These are phyloP conservation scores for Sclerotiophoma versabilis DNA, from an alignment of 2,329 filamentous ascomycete genomes.

Conservation along the genomic window DNA sequence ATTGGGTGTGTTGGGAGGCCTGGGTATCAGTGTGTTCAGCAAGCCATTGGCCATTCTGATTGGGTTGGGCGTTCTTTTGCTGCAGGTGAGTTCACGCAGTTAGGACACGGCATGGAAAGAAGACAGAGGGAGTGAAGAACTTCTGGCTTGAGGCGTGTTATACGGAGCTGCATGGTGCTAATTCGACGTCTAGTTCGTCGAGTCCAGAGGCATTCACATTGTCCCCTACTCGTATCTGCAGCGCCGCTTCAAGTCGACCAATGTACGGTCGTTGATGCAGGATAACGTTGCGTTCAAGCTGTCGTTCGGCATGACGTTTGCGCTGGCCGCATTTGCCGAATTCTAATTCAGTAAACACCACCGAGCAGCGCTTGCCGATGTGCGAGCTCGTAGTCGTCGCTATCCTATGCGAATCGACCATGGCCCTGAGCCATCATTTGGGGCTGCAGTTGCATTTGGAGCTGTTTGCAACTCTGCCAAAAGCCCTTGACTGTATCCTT, in stretches of 20 bases:
- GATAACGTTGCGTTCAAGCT: slow-evolving; percentile 70
- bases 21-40: slow-evolving; percentile 74
- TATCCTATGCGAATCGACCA: slow-evolving; percentile 13
- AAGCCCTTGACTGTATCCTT: slow-evolving; percentile 47
- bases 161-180: slow-evolving; percentile 20
- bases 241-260: slow-evolving; percentile 58
- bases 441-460: slow-evolving; percentile 47
- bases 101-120: neutral
- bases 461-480: slow-evolving; percentile 47
- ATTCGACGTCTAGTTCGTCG: slow-evolving; percentile 52
- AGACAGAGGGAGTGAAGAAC: neutral
- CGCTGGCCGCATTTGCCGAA: slow-evolving; percentile 70
- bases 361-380: slow-evolving; percentile 14
- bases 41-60: slow-evolving; percentile 72
- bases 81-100: slow-evolving; percentile 61
- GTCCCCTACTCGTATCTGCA: slow-evolving; percentile 59
- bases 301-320: slow-evolving; percentile 76
- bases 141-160: neutral
- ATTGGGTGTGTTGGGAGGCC: slow-evolving; percentile 57
- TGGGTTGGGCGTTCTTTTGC: slow-evolving; percentile 67
- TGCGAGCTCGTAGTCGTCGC: neutral
- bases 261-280: slow-evolving; percentile 61
- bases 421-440: slow-evolving; percentile 35
- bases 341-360: slow-evolving; percentile 49
- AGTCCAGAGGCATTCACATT: slow-evolving; percentile 60